These are phyloP conservation scores for Prosopis cineraria DNA, from an alignment of 306 rosid species.

Conservation along the genomic window DNA sequence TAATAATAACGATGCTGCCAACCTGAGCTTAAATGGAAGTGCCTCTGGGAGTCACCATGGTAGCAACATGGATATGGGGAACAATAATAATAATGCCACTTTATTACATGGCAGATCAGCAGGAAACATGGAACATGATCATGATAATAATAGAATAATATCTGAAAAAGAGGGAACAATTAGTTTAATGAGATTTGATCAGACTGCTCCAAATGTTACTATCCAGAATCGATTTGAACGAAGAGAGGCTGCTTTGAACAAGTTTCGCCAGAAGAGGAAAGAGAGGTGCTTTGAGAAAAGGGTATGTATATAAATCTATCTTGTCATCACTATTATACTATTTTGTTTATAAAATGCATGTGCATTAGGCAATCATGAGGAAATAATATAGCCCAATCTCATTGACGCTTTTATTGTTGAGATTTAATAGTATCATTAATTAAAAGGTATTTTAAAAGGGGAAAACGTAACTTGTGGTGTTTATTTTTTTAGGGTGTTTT, in stretches of 20 bases:
- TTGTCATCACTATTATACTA: neutral
- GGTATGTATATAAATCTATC: slow-evolving; percentile 35
- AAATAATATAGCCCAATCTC: too few relatives aligned
- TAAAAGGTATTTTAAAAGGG: too few relatives aligned
- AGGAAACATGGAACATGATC: slow-evolving; percentile 9
- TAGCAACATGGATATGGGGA: slow-evolving; percentile 24
- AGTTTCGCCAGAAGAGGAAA: slow-evolving; percentile 55
- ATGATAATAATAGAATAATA: neutral
- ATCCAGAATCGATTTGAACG: neutral
- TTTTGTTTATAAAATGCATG: neutral
- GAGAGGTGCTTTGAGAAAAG: slow-evolving; percentile 60
- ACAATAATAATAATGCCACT: neutral
- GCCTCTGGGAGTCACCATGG: slow-evolving; percentile 17
- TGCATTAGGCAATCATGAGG: too few relatives aligned
- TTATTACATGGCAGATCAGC: neutral
- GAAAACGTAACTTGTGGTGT: too few relatives aligned
- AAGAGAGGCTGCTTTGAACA: slow-evolving; percentile 50
- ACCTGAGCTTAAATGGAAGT: slow-evolving; percentile 13
- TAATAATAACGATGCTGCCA: neutral
- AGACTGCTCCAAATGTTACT: neutral
- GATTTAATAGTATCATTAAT: too few relatives aligned
- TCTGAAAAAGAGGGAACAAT: neutral
- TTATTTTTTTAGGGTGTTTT: too few relatives aligned
- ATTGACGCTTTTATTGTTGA: too few relatives aligned
- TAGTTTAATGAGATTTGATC: neutral